Evolutionary conservation across 441 rosid genomes (phyloP).

Genomic region (Euphorbia corollata): DNA sequence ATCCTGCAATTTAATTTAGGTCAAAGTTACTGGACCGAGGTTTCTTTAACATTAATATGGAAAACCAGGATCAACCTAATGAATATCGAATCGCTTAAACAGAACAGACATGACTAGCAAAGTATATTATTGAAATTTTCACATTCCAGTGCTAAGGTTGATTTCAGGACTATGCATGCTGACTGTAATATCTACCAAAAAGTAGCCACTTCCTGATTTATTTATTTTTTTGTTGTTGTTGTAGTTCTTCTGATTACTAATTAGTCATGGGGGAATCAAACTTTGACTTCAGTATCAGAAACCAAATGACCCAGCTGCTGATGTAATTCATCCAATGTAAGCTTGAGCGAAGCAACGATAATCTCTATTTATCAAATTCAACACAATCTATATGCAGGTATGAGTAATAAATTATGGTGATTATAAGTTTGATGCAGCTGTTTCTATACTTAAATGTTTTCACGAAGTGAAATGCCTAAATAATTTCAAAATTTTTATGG

Average conservation of each 20-base stretch:
- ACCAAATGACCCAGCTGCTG: conserved; percentile 2
- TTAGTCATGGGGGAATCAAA: neutral
- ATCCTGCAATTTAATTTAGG: neutral
- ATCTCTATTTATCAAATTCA: neutral
- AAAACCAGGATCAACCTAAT: neutral
- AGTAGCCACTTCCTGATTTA: neutral
- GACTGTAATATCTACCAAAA: neutral
- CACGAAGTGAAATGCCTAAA: neutral
- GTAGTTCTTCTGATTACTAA: neutral
- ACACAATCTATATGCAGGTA: neutral
- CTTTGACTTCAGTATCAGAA: neutral
- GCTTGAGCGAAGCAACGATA: neutral
- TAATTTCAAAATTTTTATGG: neutral
- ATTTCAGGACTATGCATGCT: neutral
- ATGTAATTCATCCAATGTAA: neutral
- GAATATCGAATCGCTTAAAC: neutral
- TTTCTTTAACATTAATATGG: neutral
- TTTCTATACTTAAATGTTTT: neutral
- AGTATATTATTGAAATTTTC: neutral
- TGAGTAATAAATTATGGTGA: neutral
- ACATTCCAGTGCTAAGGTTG: neutral
- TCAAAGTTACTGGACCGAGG: neutral
- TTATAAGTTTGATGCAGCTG: no score
- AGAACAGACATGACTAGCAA: neutral
- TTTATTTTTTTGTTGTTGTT: neutral